Base-by-base conservation (phyloP, 2,329 filamentous ascomycete genomes). In the Calonectria montana region DNA sequence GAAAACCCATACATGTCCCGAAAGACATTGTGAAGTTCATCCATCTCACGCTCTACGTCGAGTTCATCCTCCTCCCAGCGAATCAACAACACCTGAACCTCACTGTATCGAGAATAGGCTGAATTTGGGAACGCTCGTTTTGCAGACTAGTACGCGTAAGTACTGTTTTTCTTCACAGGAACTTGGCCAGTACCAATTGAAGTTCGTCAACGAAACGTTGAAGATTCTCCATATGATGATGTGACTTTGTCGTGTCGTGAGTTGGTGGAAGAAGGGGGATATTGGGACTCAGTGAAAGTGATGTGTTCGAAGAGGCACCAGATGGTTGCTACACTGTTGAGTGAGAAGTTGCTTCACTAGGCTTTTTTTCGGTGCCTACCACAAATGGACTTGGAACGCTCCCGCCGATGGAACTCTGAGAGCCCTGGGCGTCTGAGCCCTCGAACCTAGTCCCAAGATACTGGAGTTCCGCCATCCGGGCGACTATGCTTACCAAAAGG, bases 51-150 rank as follows among this genome's bases (percentile, higher is more conserved):
- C 16, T 77, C 76, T 10, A 79, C 77, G 7, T 79, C 75, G 15
- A 79, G 77, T 27, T 79, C 77, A 15, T 79, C 77, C 53, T 79
- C 77, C 47, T 79, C 77, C 77, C 77, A 79, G 53, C 73, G 74
- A 63, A 78, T 77, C n/a, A 79, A 65, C 31, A 79, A 50, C 25
- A 77, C 77, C 23, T 79, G 71, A 25, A 79, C 76, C n/a, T 79
- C 74, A 45, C 50, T 77, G 12, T 79, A 79, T 27, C 77, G 72
- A 59, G 77, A 79, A 65, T 79, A 79, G 7, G 72, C 71, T 23
- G 77, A 78, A 45, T 79, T 79, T 16, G 77, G 77, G 18, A 79
- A 79, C 13, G 77, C 77, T 25, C 76, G 70, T 31, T 75, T 76
- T 18, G 77, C 77, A 12, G 77, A 73, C 77, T 79, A 10, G 12